Base-by-base conservation (phyloP, 768 basidiomycete genomes). In the Coprinopsis strossmayeri region DNA sequence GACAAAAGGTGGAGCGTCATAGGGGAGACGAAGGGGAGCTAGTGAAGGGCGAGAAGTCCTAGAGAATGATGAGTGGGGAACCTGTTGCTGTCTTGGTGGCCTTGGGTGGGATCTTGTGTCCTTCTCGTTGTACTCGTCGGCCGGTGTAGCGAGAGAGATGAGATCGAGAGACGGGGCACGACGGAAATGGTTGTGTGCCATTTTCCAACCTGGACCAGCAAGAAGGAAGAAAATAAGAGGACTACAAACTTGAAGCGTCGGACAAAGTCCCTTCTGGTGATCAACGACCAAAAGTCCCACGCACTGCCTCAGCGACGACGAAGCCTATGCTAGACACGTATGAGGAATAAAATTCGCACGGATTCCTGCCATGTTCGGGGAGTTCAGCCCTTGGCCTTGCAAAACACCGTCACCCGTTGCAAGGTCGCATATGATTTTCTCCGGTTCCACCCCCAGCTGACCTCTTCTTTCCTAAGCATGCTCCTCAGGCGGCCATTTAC, bases 141-240 rank as follows among this genome's bases (percentile, higher is more conserved):
- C 20, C 34, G 54, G 50, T n/a, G 40, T 47, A 21, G 63, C 64
- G 45, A 66, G 61, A 24, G 63, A 51, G 49, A 66, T 50, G 53
- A 65, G 58, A 34, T 66, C 59, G 15, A 58, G 57, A 34, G 60
- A 59, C 39, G 61, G 57, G 12, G 58, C 54, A 34, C 56, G 63
- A 42, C 46, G 37, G 21, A 28, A 13, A 34, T 46, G 21, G 26
- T 15, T 32, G 43, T 27, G 27, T 26, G 45, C 50, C 50, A 51
- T 51, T 45, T 51, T 51, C 45, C 50, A 28, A 46, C 50, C 50
- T 51, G 47, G 52, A 58, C 55, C 56, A 53, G 56, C 53, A 55
- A 60, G 46, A 40, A 53, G 54, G 46, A 55, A 45, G 49, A 53
- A 51, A 40, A 45, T 42, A 46, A 25, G 55, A 53, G 53, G 54